A percentile compares a stretch with the other conserved stretches of the same genome.
These are phyloP conservation scores for Ogataea methylovora DNA, from an alignment of 805 yeast genomes.

Conservation along the genomic window DNA sequence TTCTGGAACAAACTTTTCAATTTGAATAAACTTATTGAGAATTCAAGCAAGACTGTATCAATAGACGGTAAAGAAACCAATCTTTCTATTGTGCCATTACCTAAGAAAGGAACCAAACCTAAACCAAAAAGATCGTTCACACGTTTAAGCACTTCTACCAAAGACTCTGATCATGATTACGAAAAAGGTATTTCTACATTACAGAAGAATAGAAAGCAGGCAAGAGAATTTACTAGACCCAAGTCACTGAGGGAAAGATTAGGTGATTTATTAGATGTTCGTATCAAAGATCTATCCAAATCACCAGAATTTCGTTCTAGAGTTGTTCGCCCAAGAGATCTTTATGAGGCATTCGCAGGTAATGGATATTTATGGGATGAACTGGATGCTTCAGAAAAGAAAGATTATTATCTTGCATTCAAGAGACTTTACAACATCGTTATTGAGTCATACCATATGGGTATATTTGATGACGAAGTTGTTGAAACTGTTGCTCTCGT, in stretches of 20 bases:
- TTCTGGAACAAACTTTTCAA: conserved; percentile 7
- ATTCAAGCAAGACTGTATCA: too few relatives aligned
- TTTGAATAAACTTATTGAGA: conserved; percentile 4
- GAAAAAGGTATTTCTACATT: too few relatives aligned
- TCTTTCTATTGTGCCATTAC: too few relatives aligned
- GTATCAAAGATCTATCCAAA: conserved; percentile 18
- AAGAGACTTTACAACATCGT: conserved; percentile 18
- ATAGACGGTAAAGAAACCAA: too few relatives aligned
- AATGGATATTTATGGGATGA: conserved; percentile 18
- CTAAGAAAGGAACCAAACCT: too few relatives aligned
- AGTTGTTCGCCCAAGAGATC: conserved; percentile 18
- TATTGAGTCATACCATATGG: conserved; percentile 5
- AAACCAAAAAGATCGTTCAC: too few relatives aligned
- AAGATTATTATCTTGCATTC: conserved; percentile 22
- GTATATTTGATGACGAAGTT: neutral
- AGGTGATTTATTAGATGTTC: conserved; percentile 18
- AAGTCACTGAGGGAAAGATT: conserved; percentile 15
- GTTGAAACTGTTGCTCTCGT: conserved; percentile 15
- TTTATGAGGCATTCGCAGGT: conserved; percentile 16
- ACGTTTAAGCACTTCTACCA: too few relatives aligned
- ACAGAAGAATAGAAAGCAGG: conserved; percentile 1
- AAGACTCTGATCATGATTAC: too few relatives aligned
- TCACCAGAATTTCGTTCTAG: conserved; percentile 20
- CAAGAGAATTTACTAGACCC: too few relatives aligned
- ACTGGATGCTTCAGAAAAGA: conserved; percentile 13